Conservation (phyloP, 306 rosid species). For the Fragaria ananassa region DNA sequence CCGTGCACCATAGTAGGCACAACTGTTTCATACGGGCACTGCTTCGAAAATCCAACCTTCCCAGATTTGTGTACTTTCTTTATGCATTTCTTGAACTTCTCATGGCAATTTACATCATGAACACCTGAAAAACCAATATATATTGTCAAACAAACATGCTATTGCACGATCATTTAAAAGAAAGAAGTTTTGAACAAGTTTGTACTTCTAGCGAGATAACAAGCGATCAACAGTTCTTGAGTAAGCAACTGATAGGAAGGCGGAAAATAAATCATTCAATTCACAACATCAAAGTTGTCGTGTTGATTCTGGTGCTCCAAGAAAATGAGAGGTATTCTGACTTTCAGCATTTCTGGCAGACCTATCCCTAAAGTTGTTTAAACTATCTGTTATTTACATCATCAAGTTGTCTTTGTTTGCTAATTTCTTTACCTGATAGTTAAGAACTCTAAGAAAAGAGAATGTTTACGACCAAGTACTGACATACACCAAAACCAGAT, state of each 20-base stretch:
- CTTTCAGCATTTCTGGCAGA: too few species aligned
- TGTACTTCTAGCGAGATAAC: neutral
- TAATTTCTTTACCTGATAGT: neutral
- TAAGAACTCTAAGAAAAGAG: neutral
- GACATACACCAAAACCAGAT: neutral
- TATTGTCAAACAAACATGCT: neutral
- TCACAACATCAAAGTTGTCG: neutral
- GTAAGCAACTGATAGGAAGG: neutral
- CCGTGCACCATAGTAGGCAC: conserved; percentile 72
- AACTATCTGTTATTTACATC: neutral
- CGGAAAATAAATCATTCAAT: neutral
- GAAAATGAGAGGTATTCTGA: neutral
- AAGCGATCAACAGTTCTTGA: neutral
- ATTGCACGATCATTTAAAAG: neutral
- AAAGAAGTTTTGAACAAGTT: neutral
- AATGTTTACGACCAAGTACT: neutral
- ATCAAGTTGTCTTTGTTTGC: neutral
- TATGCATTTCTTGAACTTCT: conserved; percentile 60
- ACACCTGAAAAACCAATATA: conserved; percentile 44
- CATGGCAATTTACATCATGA: conserved; percentile 60
- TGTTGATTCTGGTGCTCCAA: neutral
- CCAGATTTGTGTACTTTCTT: conserved; percentile 56
- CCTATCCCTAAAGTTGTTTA: neutral
- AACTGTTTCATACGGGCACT: conserved; percentile 51
- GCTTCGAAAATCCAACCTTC: conserved; percentile 61